phyloP scores from a whole-genome alignment of 2,329 filamentous ascomycete species.

The Colletotrichum siamense region DNA sequence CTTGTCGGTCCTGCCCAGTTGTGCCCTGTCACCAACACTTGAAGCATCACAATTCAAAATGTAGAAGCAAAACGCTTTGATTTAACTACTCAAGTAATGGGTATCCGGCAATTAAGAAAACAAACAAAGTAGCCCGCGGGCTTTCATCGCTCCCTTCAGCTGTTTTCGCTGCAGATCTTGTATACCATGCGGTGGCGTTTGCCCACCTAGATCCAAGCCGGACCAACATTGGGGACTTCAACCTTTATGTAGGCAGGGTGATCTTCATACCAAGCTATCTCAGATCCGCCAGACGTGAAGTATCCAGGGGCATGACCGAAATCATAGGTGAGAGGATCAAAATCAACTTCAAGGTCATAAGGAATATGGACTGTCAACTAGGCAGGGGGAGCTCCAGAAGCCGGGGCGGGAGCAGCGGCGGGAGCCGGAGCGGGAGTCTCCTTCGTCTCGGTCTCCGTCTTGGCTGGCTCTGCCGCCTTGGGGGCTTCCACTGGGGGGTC shows the following conservation, averaged over 20 bases:
- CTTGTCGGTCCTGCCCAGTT: not conserved
- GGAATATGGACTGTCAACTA: not conserved
- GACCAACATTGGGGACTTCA: not conserved
- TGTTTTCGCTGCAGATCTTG: not conserved
- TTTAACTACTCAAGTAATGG: slow-evolving; percentile 20
- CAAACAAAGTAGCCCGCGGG: slow-evolving; percentile 1
- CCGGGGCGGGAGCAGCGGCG: slow-evolving; percentile 28
- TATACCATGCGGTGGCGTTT: not conserved
- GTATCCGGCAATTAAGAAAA: slow-evolving; percentile 23
- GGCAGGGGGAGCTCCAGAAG: slow-evolving; percentile 24
- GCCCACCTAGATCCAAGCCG: not conserved
- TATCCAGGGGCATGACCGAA: not conserved
- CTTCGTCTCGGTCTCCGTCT: slow-evolving; percentile 18
- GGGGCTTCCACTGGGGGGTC: not conserved
- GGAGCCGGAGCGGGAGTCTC: slow-evolving; percentile 28
- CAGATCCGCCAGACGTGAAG: not conserved
- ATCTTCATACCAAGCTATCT: not conserved
- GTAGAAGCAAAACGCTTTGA: slow-evolving; percentile 1
- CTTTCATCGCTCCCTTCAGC: not conserved
- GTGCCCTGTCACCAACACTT: not conserved
- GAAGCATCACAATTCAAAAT: not conserved
- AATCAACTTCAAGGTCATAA: not conserved
- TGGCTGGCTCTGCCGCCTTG: slow-evolving; percentile 4
- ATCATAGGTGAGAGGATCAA: not conserved
- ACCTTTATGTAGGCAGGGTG: not conserved